Base-by-base conservation (phyloP, 495 filamentous ascomycete genomes). In the Aspergillus steynii region DNA sequence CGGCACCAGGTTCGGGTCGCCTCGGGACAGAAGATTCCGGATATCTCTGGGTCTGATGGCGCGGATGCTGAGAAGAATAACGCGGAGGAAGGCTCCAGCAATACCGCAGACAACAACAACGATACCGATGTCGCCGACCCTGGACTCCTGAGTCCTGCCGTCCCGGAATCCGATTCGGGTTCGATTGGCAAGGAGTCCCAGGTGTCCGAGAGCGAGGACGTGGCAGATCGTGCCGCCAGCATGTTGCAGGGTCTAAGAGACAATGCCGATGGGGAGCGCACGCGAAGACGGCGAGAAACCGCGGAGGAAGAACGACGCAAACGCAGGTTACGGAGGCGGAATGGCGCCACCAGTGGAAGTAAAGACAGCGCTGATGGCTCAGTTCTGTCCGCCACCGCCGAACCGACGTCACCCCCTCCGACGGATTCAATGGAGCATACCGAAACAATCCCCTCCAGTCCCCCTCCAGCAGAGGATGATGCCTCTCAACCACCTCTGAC, bases 1-100 rank as follows among this genome's bases (percentile, higher is more conserved):
- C 81, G 87, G n/a, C 92, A 97, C 70, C 89, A 96, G 71, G 87
- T 96, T n/a, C 90, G 93, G 56, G 83, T 96, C 58, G 92, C 93
- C 8, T 92, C 88, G 4, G 93, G 93, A 20, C 91, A 96, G 66
- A 84, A 90, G 66, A 88, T 93, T 31, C 91, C 92, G 1, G 90
- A 94, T 59, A 61, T 85, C 34, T 71, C 79, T 60, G 86, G 84
- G 48, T 75, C 82, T 27, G 74, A 66, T 14, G 71, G 70, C 5
- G 67, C 70, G 15, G 72, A 73, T 49, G 70, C 61, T 49, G 67
- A 49, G 27, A 57, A 61, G 4, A 68, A 63, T 31, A 66, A 57
- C 4, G 68, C 68, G 37, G 70, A 69, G 15, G 73, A 65, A 3
- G 66, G 62, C 45, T 62, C 42, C 20, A 69, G 70, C 15, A 62